Percentiles rank a stretch among this genome's conserved stretches.
Conservation (phyloP, 352 stramenopile genomes). For the Pythium scleroteichum region DNA sequence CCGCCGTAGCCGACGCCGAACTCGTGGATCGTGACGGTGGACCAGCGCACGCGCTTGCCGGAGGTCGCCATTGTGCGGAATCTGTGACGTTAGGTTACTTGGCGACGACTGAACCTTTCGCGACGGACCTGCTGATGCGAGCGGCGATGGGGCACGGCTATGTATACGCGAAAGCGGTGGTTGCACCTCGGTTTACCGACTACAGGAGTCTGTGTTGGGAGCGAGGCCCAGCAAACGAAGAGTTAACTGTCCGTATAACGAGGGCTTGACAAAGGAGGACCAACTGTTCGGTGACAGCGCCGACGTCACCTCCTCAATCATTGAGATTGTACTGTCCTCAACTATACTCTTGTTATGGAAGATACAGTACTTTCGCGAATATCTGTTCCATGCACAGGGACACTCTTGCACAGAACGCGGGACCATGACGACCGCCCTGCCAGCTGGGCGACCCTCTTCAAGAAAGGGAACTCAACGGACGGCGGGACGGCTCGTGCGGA, state of each 20-base stretch:
- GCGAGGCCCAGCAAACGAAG: no score
- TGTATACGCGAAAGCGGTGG: conserved; percentile 16
- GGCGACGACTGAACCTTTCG: conserved; percentile 16
- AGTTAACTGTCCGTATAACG: conserved; percentile 5
- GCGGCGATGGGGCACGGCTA: conserved; percentile 14
- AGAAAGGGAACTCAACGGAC: no score
- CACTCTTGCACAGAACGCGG: not conserved
- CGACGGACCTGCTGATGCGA: not conserved
- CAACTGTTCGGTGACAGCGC: conserved; percentile 4
- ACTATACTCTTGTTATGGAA: not conserved
- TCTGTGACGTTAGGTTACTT: conserved; percentile 7
- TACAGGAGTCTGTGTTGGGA: no score
- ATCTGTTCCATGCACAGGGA: not conserved
- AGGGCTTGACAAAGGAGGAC: conserved; percentile 9
- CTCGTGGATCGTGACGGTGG: conserved; percentile 32
- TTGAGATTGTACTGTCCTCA: not conserved
- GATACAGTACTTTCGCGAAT: not conserved
- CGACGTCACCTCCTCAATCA: conserved; percentile 13
- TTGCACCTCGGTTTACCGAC: conserved; percentile 22
- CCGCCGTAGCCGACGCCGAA: conserved; percentile 27
- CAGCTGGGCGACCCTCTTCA: no score
- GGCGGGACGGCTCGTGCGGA: no score
- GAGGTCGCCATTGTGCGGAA: not conserved
- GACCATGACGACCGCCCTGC: not conserved
- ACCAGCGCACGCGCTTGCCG: conserved; percentile 29